These are phyloP conservation scores for Lathyrus oleraceus DNA, from an alignment of 306 rosid genomes.

Conservation along the genomic window DNA sequence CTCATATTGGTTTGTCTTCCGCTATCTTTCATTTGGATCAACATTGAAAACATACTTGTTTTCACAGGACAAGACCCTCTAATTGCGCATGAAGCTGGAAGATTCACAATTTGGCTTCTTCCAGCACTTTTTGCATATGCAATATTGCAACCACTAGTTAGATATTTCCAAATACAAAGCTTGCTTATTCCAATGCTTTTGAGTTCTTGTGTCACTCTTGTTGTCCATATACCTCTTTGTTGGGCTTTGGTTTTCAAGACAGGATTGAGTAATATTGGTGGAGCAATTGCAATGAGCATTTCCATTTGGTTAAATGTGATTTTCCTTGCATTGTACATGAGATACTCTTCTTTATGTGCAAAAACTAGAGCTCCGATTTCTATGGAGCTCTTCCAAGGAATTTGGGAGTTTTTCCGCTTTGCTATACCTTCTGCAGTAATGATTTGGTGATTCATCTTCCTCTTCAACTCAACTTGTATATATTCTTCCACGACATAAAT, in stretches of 20 bases:
- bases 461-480: not conserved
- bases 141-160: constrained; percentile 57
- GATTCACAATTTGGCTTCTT: constrained; percentile 57
- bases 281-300: constrained; percentile 66
- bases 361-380: constrained; percentile 56
- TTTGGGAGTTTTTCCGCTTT: constrained; percentile 58
- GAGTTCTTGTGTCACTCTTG: constrained; percentile 48
- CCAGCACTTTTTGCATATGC: constrained; percentile 77
- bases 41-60: constrained; percentile 56
- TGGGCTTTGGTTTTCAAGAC: constrained; percentile 78
- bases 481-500: not conserved
- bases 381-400: constrained; percentile 53
- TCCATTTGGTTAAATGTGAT: constrained; percentile 70
- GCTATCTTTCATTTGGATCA: constrained; percentile 55
- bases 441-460: constrained; percentile 58
- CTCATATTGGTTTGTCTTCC: constrained; percentile 60
- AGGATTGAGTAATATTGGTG: constrained; percentile 57
- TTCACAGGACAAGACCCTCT: constrained; percentile 77
- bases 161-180: constrained; percentile 73
- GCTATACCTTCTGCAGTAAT: constrained; percentile 77
- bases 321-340: constrained; percentile 57
- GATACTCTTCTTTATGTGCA: constrained; percentile 53
- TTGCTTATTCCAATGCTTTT: constrained; percentile 63
- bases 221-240: constrained; percentile 61
- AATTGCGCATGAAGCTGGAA: constrained; percentile 70